These are phyloP conservation scores for Coprinellus micaceus DNA, from an alignment of 768 basidiomycete species.

Conservation along the genomic window DNA sequence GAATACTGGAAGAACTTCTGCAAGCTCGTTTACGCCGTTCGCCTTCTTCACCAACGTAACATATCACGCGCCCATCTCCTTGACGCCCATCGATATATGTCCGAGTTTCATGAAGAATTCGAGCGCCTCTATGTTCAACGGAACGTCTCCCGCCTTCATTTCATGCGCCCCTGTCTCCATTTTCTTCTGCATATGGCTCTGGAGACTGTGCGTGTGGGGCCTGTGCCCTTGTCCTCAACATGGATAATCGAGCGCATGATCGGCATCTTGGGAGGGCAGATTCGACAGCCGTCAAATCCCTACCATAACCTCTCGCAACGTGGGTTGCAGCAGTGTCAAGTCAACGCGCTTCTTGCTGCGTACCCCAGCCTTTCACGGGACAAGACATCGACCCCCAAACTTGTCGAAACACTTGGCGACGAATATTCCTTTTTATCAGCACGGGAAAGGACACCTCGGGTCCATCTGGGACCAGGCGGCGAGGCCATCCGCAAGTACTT, in stretches of 20 bases:
- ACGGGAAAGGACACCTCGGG: conserved; percentile 6
- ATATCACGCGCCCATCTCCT: conserved; percentile 19
- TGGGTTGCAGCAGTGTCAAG: conserved; percentile 15
- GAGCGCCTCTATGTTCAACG: conserved; percentile 19
- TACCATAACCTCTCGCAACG: conserved; percentile 24
- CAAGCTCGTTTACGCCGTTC: conserved; percentile 23
- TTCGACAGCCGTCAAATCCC: conserved; percentile 25
- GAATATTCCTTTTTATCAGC: conserved; percentile 15
- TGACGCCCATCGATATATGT: conserved; percentile 20
- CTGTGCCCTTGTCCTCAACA: conserved; percentile 16
- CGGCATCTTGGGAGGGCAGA: conserved; percentile 25
- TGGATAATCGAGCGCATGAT: conserved; percentile 32
- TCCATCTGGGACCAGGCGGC: background rate
- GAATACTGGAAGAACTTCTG: conserved; percentile 30
- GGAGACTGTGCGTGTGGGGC: conserved; percentile 27
- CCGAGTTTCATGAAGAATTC: conserved; percentile 28
- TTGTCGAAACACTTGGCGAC: conserved; percentile 14
- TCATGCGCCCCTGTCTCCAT: conserved; percentile 19
- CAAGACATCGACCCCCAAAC: conserved; percentile 24
- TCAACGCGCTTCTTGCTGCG: conserved; percentile 18
- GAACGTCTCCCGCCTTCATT: background rate
- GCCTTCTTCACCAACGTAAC: conserved; percentile 21
- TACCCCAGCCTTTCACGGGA: too few relatives aligned
- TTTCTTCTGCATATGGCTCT: conserved; percentile 25
- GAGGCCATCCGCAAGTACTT: background rate